Evolutionary conservation across 2,329 filamentous ascomycete genomes (phyloP).

Genomic region (Lasiodiplodia sp.): DNA sequence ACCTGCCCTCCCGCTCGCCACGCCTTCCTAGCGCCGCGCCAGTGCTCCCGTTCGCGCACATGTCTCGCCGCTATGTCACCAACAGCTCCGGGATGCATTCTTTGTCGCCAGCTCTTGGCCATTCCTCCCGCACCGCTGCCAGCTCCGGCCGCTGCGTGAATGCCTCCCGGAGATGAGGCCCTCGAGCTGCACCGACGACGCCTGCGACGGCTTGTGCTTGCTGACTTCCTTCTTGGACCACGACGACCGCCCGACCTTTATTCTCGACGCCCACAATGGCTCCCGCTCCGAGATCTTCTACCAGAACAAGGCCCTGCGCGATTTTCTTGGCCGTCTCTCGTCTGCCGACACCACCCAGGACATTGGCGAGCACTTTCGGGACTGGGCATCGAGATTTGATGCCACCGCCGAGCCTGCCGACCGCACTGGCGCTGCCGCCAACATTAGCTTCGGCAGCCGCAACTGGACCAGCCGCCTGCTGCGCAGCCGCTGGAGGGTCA

Average conservation of each 20-base stretch:
- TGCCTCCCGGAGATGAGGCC: not conserved
- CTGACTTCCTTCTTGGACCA: constrained; percentile 22
- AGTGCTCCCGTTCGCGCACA: not conserved
- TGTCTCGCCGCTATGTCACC: constrained; percentile 10
- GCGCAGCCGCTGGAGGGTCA: not conserved
- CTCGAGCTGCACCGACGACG: not conserved
- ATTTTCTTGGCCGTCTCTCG: constrained; percentile 11
- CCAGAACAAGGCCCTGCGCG: constrained; percentile 16
- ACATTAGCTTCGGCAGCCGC: constrained; percentile 8
- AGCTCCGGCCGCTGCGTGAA: not conserved
- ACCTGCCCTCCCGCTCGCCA: not conserved
- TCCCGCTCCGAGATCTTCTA: not conserved
- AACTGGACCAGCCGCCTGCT: constrained; percentile 24
- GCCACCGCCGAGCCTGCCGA: not conserved
- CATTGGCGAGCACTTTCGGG: not conserved
- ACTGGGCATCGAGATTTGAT: constrained; percentile 11
- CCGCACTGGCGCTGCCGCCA: constrained; percentile 4
- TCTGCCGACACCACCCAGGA: constrained; percentile 3
- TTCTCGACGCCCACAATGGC: constrained; percentile 19
- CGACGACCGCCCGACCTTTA: constrained; percentile 24
- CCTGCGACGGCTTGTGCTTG: not conserved
- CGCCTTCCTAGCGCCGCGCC: not conserved
- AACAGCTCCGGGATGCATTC: not conserved
- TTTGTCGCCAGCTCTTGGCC: not conserved
- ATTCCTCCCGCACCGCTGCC: not conserved